Conservation (phyloP, 805 yeast species). For the Grigorovia humatica region DNA sequence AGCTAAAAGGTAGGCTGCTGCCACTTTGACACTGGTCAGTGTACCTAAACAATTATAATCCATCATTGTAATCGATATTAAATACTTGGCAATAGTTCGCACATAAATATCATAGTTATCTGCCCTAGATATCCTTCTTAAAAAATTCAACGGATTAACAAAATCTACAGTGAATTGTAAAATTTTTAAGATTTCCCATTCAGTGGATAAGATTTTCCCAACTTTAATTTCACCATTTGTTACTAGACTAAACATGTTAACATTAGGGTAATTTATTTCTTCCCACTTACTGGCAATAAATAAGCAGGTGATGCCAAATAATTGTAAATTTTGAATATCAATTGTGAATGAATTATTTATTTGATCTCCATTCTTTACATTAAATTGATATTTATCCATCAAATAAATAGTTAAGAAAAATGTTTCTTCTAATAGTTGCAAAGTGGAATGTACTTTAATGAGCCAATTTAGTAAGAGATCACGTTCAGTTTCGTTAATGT, state of each 20-base stretch:
- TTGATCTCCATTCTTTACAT: neutral
- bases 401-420: slow-evolving; percentile 70
- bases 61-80: slow-evolving; percentile 65
- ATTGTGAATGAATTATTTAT: slow-evolving; percentile 43
- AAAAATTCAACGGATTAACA: slow-evolving; percentile 85
- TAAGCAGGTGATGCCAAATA: slow-evolving; percentile 72
- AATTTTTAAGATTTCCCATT: slow-evolving; percentile 60
- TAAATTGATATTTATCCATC: slow-evolving; percentile 56
- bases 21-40: slow-evolving; percentile 63
- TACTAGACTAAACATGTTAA: slow-evolving; percentile 68
- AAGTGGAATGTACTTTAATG: slow-evolving; percentile 73
- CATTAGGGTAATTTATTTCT: slow-evolving; percentile 83
- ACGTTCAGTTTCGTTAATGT: slow-evolving; percentile 34
- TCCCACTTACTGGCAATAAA: slow-evolving; percentile 87
- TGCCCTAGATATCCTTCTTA: slow-evolving; percentile 82
- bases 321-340: slow-evolving; percentile 66
- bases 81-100: slow-evolving; percentile 78
- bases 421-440: slow-evolving; percentile 76
- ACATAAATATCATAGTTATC: slow-evolving; percentile 83
- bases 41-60: slow-evolving; percentile 68
- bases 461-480: slow-evolving; percentile 84
- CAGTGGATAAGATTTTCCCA: slow-evolving; percentile 73
- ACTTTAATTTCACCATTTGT: slow-evolving; percentile 72
- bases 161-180: slow-evolving; percentile 66
- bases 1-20: slow-evolving; percentile 79